Evolutionary conservation across 257 asterid genomes (phyloP), one percentile per base, ranked within the genome.

Genomic region (Fraxinus anomala): DNA sequence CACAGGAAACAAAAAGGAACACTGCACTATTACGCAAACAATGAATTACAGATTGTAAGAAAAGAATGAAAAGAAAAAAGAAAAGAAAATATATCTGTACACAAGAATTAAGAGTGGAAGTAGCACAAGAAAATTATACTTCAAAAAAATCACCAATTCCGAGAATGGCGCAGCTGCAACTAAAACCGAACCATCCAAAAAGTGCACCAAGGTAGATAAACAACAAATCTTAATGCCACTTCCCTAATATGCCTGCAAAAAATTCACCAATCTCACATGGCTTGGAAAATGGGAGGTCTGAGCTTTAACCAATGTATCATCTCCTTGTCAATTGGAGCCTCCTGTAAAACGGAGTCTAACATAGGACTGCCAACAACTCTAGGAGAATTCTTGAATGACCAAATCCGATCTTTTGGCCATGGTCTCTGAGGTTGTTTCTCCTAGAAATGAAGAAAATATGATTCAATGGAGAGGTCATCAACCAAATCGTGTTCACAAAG

Each of bases 341-440:
- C 89, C 79, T 86, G 79, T 78, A 96, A 75, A 39, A 91, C 86
- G 11, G 95, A 91, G 77, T 96, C 98, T 39, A 96, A 76, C 96
- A 90, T 92, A 3, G 99, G 99, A 76, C 96, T 93, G 37, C 98
- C 99, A 12, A 93, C 79, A 2, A 96, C 59, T 85, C 85, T 91
- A 10, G 84, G 86, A 37, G 79, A 77, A 83, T 86, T 86, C 81
- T 87, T 89, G 89, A 91, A 96, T 34, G 97, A 86, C 99, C 99
- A 96, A 82, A 96, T 92, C 49, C 89, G 78, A 74, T 92, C 98
- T 88, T 89, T 96, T 0, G 98, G 97, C 99, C 99, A 96, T 1
- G 96, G 82, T 86, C 93, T 89, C 88, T 96, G 97, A 0, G 91
- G 88, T 78, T 91, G 97, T 88, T 89, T 96, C 87, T 92, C 97